Base-by-base conservation (phyloP, 148 eudicot genomes). In the Nepenthes mirabilis region DNA sequence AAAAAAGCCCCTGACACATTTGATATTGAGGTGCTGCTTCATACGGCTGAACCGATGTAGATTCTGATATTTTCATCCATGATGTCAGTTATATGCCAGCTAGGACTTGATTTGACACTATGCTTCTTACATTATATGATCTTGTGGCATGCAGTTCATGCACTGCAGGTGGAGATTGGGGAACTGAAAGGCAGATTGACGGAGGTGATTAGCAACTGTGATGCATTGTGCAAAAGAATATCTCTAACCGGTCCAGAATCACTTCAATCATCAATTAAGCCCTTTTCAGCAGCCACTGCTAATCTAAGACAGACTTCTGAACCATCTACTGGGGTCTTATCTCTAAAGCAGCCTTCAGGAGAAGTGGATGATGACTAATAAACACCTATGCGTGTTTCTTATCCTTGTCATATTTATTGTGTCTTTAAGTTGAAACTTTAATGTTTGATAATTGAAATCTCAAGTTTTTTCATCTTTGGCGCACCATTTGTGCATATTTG, bases 121-220 rank as follows among this genome's bases (percentile, higher is more conserved):
- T 23, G 14, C 56, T 14, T 37, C 14, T 36, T 58, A n/a, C 23
- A 36, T 10, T 4, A 12, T 37, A 47, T 36, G 3, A 36, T 58
- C 14, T 58, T 10, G n/a, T 36, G 47, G 14, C 47, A 23, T 74
- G 69, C 71, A 91, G 98, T 85, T 73, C 88, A 85, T 68, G 73
- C 76, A 9, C 69, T 91, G 79, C 77, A 88, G 79, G 96, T 91
- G 58, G 96, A 88, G 70, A 84, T 93, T 47, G 99, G 99, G 68
- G 95, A 83, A 59, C 78, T 93, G 58, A 93, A 88, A 79, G 96
- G 95, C 56, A 86, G 95, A 55, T 67, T 88, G 65, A 93, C 96
- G 0, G 91, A 93, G 74, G 96, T 93, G 53, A 82, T 86, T 36
- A 86, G 88, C 69, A 93, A 86, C 71, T 91, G 98, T 58, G 96